Percentiles rank a stretch among this genome's conserved stretches.
Evolutionary conservation across 352 stramenopile genomes (phyloP).

Genomic region (Aphanomyces cochlioides): DNA sequence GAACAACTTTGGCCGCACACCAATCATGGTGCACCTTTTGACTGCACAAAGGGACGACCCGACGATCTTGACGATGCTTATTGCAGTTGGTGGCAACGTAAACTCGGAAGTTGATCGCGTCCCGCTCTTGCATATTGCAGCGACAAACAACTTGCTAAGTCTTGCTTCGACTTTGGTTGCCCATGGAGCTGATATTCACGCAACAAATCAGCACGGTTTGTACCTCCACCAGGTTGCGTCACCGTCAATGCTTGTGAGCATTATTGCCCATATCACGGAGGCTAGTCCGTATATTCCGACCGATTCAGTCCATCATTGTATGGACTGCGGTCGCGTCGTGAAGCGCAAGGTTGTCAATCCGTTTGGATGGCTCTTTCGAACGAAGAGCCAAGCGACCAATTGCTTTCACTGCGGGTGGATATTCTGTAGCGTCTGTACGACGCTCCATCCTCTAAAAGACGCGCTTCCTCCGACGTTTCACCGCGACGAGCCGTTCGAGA

Average conservation of each 20-base stretch:
- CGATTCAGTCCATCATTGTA: conserved; percentile 61
- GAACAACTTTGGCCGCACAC: conserved; percentile 66
- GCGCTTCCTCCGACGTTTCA: conserved; percentile 54
- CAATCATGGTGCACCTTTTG: conserved; percentile 72
- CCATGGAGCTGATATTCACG: conserved; percentile 57
- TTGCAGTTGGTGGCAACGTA: conserved; percentile 53
- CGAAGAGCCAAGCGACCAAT: conserved; percentile 40
- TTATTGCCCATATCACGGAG: conserved; percentile 59
- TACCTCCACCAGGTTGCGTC: conserved; percentile 78
- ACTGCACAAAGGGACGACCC: conserved; percentile 75
- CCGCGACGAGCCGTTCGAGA: conserved; percentile 33
- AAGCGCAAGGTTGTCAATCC: background rate
- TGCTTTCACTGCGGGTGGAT: conserved; percentile 82
- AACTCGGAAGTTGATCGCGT: conserved; percentile 62
- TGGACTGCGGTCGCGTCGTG: conserved; percentile 53
- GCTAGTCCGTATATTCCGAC: conserved; percentile 47
- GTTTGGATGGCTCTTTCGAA: background rate
- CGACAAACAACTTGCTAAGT: conserved; percentile 45
- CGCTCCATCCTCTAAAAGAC: conserved; percentile 45
- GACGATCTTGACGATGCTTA: conserved; percentile 54
- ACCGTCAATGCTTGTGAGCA: conserved; percentile 56
- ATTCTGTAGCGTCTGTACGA: conserved; percentile 63
- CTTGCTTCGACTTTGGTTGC: conserved; percentile 56
- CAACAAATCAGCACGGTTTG: conserved; percentile 62
- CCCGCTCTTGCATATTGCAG: conserved; percentile 59